Evolutionary conservation across 2,329 filamentous ascomycete species (phyloP).

Genomic region (Talaromyces albobiverticillius): DNA sequence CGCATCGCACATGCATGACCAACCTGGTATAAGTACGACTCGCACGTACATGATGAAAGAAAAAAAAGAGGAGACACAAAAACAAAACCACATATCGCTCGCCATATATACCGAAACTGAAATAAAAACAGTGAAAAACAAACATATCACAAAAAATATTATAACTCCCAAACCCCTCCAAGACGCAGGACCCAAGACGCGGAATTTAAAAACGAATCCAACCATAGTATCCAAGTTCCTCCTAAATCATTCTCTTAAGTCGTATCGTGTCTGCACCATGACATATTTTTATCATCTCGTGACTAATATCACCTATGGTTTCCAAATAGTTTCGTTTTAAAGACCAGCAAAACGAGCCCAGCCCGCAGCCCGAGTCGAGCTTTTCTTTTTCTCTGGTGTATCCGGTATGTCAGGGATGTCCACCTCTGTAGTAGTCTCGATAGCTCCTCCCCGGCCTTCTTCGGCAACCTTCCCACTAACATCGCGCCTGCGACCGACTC

Average conservation of each 20-base stretch:
- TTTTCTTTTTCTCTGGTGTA: conserved; percentile 16
- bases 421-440: conserved; percentile 18
- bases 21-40: neutral
- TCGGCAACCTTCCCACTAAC: conserved; percentile 48
- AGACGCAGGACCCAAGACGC: neutral
- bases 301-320: neutral
- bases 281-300: conserved; percentile 14
- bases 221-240: neutral
- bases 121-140: conserved; percentile 4
- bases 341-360: conserved; percentile 48
- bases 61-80: neutral
- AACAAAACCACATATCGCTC: neutral
- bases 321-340: conserved; percentile 20
- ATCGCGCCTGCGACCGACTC: conserved; percentile 43
- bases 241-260: neutral
- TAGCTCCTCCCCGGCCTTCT: conserved; percentile 38
- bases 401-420: neutral
- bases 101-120: neutral
- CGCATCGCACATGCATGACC: neutral
- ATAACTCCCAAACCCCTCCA: neutral
- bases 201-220: neutral
- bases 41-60: neutral
- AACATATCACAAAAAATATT: conserved; percentile 5
- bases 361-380: conserved; percentile 36
- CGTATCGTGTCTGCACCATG: neutral